A percentile compares a stretch with the other conserved stretches of the same genome.
Conservation (phyloP, 2,329 filamentous ascomycete species). For the Sclerotinia trifoliorum region DNA sequence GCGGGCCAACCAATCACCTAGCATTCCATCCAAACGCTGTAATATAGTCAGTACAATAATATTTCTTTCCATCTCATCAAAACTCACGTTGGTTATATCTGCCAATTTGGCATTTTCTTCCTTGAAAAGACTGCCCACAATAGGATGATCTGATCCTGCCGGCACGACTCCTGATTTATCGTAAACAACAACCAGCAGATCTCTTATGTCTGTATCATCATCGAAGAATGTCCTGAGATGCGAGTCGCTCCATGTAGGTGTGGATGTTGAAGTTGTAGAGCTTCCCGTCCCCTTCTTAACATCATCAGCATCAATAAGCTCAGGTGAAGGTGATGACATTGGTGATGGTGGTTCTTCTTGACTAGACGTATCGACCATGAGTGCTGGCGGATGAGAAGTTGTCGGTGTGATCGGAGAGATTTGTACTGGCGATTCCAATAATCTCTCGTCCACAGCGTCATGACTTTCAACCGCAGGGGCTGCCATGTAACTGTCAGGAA, state of each 20-base stretch:
- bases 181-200: conserved; percentile 87
- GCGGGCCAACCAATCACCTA: conserved; percentile 76
- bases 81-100: conserved; percentile 74
- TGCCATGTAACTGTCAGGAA: conserved; percentile 39
- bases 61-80: neutral
- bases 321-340: conserved; percentile 63
- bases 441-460: conserved; percentile 44
- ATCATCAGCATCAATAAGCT: conserved; percentile 53
- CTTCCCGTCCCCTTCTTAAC: conserved; percentile 45
- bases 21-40: conserved; percentile 79
- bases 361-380: conserved; percentile 70
- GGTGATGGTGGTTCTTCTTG: conserved; percentile 64
- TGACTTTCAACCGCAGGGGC: conserved; percentile 40
- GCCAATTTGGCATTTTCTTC: conserved; percentile 84
- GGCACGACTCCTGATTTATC: conserved; percentile 83
- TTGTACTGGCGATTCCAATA: conserved; percentile 68
- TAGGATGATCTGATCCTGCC: conserved; percentile 78
- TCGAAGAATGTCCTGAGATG: conserved; percentile 88
- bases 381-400: conserved; percentile 58
- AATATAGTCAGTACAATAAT: conserved; percentile 28
- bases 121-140: conserved; percentile 76
- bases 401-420: conserved; percentile 56
- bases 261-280: conserved; percentile 55
- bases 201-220: conserved; percentile 81
- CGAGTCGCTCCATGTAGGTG: conserved; percentile 77